These are phyloP conservation scores for Boletus sp. DNA, from an alignment of 1,284 basidiomycete species.

Conservation along the genomic window DNA sequence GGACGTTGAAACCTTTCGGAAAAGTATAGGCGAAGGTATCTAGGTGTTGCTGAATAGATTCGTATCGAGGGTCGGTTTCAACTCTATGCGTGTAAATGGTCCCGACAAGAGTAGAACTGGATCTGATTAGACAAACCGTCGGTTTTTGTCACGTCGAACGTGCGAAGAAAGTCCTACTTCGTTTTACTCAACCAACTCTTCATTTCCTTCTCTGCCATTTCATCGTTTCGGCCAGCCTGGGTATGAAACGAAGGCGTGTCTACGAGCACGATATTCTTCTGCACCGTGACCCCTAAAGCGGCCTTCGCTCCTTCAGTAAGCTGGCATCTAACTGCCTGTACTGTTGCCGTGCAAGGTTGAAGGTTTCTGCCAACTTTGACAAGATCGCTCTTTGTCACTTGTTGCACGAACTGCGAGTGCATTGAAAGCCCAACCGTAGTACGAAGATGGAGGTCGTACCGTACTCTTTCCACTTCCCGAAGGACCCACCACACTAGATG, in stretches of 20 bases:
- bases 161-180: conserved; percentile 5
- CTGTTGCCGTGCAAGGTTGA: background rate
- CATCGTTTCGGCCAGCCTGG: background rate
- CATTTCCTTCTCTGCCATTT: background rate
- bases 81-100: conserved; percentile 20
- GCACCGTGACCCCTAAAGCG: background rate
- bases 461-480: conserved; percentile 18
- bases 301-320: conserved; percentile 1
- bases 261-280: conserved; percentile 19
- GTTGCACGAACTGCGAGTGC: conserved; percentile 11
- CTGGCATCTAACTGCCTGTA: conserved; percentile 15
- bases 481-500: conserved; percentile 21
- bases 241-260: conserved; percentile 21
- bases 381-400: conserved; percentile 2
- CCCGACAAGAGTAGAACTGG: conserved; percentile 13
- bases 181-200: conserved; percentile 9
- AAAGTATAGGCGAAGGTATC: conserved; percentile 9
- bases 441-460: conserved; percentile 10
- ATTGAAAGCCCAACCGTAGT: background rate
- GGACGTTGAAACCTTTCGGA: background rate
- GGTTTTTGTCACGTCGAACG: background rate
- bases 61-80: background rate
- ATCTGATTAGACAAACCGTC: conserved; percentile 5
- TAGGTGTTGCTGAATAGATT: conserved; percentile 13
- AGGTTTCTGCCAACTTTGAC: background rate